These are phyloP conservation scores for Fusarium sp. DNA, from an alignment of 2,329 filamentous ascomycete species.

Conservation along the genomic window DNA sequence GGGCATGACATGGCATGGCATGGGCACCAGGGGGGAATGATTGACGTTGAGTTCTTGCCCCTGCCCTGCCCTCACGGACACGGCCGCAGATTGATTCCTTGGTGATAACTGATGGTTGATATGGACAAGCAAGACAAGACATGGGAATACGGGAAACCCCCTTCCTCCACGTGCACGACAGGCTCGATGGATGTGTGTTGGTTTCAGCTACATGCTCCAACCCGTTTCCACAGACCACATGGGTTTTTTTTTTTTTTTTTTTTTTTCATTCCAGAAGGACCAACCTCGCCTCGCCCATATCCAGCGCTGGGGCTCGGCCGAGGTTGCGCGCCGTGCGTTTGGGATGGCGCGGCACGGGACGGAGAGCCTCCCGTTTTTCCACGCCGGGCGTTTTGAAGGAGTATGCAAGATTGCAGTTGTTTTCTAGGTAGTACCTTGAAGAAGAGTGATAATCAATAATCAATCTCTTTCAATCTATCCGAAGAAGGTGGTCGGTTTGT, in stretches of 20 bases:
- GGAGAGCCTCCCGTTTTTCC: constrained; percentile 22
- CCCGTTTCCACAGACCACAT: constrained; percentile 10
- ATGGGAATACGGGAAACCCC: constrained; percentile 16
- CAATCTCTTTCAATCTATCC: constrained; percentile 7
- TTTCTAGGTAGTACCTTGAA: background rate
- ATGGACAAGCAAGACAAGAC: background rate
- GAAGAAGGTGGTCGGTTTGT: background rate
- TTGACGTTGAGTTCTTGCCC: constrained; percentile 7
- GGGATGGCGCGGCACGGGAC: constrained; percentile 22
- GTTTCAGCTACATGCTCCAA: constrained; percentile 33
- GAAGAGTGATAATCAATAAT: background rate
- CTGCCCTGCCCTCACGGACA: background rate
- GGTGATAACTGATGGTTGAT: constrained; percentile 6
- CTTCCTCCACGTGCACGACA: constrained; percentile 22
- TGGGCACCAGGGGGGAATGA: background rate
- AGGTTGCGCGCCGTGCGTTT: constrained; percentile 23
- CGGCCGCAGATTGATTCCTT: constrained; percentile 3
- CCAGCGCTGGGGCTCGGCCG: background rate
- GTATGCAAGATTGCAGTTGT: background rate
- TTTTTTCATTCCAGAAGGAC: background rate
- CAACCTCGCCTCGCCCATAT: background rate
- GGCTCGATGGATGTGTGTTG: constrained; percentile 2
- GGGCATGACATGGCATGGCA: background rate
- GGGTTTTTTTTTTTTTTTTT: background rate
- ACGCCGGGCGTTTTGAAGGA: background rate